Base-by-base conservation (phyloP, 495 filamentous ascomycete genomes). In the Trichoderma orchidacearum region DNA sequence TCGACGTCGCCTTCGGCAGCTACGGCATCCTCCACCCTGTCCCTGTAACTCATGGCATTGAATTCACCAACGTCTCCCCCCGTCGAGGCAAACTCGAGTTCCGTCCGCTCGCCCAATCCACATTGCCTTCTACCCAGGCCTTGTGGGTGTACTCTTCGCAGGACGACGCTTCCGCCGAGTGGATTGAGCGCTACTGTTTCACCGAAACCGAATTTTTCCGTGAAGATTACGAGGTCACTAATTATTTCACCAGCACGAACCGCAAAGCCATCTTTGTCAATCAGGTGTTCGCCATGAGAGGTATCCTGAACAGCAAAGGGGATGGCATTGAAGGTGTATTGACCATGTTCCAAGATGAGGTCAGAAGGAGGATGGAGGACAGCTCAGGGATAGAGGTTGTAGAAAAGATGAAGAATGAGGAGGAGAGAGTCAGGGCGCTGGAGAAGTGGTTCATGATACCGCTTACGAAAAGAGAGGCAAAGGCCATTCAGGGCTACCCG, bases 1-100 rank as follows among this genome's bases (percentile, higher is more conserved):
- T 90, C 2, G 87, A 94, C 58, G 84, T 88, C 12, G 86, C 79
- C 0, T 90, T 90, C 55, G 89, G 87, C 4, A 71, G 64, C 35
- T 60, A 67, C 55, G 68, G 64, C 15, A 56, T 71, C 0, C 62
- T 62, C 3, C 30, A 60, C 0, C 74, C 73, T n/a, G 25, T 72
- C 1, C 69, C 61, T 0, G 64, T 76, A 0, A 23, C 60, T 0
- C 17, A 67, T 50, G 54, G 50, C 6, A 9, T 48, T 34, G 34
- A 60, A 13, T 62, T 62, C 38, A 3, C 7, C 11, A 53, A 56
- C 5, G 31, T 70, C 7, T 34, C 36, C 0, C 58, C 59, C 0
- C 38, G 31, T 0, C 30, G 51, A 23, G 60, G 63, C 17, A 45
- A 55, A 48, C 45, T 72, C 36, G 53, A 67, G 34, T 63, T 67